Evolutionary conservation across 768 basidiomycete species (phyloP).

Genomic region (Nidularia pulvinata): DNA sequence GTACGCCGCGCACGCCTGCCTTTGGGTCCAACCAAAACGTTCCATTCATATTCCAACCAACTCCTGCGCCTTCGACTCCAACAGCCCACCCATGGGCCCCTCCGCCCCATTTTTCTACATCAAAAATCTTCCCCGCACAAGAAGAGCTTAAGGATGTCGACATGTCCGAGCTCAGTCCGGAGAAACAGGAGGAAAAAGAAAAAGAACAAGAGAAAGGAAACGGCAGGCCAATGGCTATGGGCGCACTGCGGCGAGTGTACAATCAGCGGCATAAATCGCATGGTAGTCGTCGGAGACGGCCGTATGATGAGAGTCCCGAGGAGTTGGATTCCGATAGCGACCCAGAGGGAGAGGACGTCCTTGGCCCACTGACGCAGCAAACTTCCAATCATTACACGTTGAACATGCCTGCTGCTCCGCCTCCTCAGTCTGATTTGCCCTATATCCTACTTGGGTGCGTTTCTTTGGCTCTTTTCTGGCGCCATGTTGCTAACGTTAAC

Average conservation of each 20-base stretch:
- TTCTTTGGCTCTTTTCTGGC: background rate
- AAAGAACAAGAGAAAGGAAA: conserved; percentile 39
- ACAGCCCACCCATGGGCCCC: conserved; percentile 69
- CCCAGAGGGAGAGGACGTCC: conserved; percentile 39
- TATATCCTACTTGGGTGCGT: conserved; percentile 86
- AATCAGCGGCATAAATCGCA: conserved; percentile 55
- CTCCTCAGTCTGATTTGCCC: conserved; percentile 64
- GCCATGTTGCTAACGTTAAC: conserved; percentile 9
- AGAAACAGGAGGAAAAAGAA: conserved; percentile 39
- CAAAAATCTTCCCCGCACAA: conserved; percentile 53
- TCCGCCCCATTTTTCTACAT: conserved; percentile 56
- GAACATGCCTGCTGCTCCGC: conserved; percentile 67
- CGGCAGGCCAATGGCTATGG: conserved; percentile 49
- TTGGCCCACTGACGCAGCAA: conserved; percentile 43
- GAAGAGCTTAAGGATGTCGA: conserved; percentile 67
- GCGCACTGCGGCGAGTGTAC: conserved; percentile 66
- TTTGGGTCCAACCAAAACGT: conserved; percentile 69
- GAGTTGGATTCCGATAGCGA: conserved; percentile 42
- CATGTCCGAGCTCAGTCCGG: conserved; percentile 74
- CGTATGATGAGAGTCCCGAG: conserved; percentile 35
- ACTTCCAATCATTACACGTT: conserved; percentile 84
- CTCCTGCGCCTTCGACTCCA: conserved; percentile 35
- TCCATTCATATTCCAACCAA: conserved; percentile 68
- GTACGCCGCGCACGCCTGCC: conserved; percentile 37
- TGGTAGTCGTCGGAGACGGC: conserved; percentile 21